phyloP scores from a whole-genome alignment of 306 rosid species.

The Citrullus amarus region DNA sequence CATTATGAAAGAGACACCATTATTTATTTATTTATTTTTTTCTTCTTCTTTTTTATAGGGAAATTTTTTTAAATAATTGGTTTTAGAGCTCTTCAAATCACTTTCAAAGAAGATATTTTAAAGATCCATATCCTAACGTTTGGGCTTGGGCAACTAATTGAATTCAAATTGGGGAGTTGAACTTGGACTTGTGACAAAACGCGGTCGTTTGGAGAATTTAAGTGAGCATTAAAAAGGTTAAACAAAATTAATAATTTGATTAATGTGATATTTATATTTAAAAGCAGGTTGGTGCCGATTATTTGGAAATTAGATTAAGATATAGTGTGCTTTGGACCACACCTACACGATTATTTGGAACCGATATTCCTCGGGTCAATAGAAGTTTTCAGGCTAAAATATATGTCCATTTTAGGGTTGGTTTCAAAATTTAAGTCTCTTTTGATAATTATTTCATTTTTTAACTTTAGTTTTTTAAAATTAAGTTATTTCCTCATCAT shows the following conservation, averaged over 20 bases:
- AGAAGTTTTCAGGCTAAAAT: neutral
- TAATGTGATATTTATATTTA: neutral
- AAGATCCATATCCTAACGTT: neutral
- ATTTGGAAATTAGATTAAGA: too few relatives aligned
- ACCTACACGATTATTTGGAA: too few relatives aligned
- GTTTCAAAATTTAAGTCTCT: neutral
- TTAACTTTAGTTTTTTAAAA: too few relatives aligned
- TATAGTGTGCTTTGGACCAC: too few relatives aligned
- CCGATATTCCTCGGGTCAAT: too few relatives aligned
- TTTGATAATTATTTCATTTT: too few relatives aligned
- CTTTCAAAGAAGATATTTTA: neutral
- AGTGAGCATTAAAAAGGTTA: neutral
- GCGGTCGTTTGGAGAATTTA: neutral
- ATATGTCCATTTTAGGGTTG: neutral
- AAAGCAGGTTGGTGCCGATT: neutral
- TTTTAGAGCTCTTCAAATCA: neutral
- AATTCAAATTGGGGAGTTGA: neutral
- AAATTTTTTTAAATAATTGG: neutral
- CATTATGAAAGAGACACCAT: neutral
- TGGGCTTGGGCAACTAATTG: neutral
- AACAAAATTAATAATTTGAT: neutral
- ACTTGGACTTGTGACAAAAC: neutral
- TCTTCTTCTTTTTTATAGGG: too few relatives aligned
- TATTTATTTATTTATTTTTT: neutral
- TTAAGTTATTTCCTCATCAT: too few relatives aligned